These are phyloP conservation scores for Corynascus novoguineensis DNA, from an alignment of 495 filamentous ascomycete species.

Conservation along the genomic window DNA sequence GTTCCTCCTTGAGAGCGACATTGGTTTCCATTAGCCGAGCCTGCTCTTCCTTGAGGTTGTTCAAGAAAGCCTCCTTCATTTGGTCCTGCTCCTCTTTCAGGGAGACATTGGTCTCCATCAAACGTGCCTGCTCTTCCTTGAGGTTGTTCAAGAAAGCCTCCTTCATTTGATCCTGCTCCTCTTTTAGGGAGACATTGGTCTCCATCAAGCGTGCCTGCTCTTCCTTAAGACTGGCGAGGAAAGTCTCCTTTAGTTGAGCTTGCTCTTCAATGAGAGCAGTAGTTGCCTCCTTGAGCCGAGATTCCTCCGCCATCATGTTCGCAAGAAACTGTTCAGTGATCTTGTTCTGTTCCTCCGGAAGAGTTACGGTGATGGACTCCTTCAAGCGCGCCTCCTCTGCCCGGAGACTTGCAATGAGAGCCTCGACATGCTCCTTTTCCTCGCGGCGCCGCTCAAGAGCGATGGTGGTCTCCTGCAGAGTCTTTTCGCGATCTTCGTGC, in stretches of 20 bases:
- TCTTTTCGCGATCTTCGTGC: slow-evolving; percentile 70
- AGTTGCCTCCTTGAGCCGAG: slow-evolving; percentile 9
- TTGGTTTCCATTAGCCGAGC: slow-evolving; percentile 44
- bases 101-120: slow-evolving; percentile 21
- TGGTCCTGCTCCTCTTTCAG: slow-evolving; percentile 29
- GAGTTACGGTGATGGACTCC: slow-evolving; percentile 34
- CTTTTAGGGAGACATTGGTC: slow-evolving; percentile 44
- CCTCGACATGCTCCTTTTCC: slow-evolving; percentile 74
- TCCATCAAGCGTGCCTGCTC: slow-evolving; percentile 47
- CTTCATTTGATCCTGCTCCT: slow-evolving; percentile 73
- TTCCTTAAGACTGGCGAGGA: slow-evolving; percentile 37
- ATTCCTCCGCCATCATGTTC: slow-evolving; percentile 25
- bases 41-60: slow-evolving; percentile 62
- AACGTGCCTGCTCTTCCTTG: slow-evolving; percentile 22
- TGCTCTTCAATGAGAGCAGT: not conserved
- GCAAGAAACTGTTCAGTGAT: slow-evolving; percentile 26
- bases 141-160: slow-evolving; percentile 30
- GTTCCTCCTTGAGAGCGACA: slow-evolving; percentile 24
- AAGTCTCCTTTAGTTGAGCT: slow-evolving; percentile 1
- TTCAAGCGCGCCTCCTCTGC: slow-evolving; percentile 40
- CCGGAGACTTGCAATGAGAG: slow-evolving; percentile 54
- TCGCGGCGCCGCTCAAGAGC: slow-evolving; percentile 71
- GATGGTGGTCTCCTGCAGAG: slow-evolving; percentile 74
- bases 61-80: slow-evolving; percentile 48
- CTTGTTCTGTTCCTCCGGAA: slow-evolving; percentile 50